These are phyloP conservation scores for Phytophthora niederhauseri DNA, from an alignment of 352 stramenopile species.

Conservation along the genomic window DNA sequence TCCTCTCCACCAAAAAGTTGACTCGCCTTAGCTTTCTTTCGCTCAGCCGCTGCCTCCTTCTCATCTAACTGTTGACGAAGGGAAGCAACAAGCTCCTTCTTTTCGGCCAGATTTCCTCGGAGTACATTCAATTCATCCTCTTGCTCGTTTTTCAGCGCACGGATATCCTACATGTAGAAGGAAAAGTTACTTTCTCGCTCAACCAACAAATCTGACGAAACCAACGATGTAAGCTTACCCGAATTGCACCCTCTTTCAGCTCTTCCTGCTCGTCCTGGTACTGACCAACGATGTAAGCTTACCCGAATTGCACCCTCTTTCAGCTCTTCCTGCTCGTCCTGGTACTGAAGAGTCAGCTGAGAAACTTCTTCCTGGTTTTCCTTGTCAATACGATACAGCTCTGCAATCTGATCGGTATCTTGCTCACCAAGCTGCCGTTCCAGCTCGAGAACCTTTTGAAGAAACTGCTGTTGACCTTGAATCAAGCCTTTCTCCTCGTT, in stretches of 20 bases:
- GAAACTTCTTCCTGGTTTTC: conserved; percentile 52
- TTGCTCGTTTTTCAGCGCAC: conserved; percentile 59
- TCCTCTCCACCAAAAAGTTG: conserved; percentile 58
- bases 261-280: conserved; percentile 65
- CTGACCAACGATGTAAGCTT: conserved; percentile 26
- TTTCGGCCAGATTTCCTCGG: conserved; percentile 57
- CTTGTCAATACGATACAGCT: conserved; percentile 68
- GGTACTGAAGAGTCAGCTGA: conserved; percentile 44
- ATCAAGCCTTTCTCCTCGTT: conserved; percentile 73
- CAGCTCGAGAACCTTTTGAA: conserved; percentile 70
- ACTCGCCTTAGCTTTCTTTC: conserved; percentile 44
- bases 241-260: conserved; percentile 63
- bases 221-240: conserved; percentile 33
- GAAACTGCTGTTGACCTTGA: conserved; percentile 59
- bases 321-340: conserved; percentile 67
- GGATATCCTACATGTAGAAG: conserved; percentile 56
- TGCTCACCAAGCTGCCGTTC: conserved; percentile 68
- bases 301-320: conserved; percentile 67
- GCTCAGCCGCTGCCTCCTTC: conserved; percentile 47
- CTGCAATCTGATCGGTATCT: conserved; percentile 68
- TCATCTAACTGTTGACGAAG: conserved; percentile 63
- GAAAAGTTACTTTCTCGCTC: not conserved
- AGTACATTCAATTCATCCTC: conserved; percentile 57
- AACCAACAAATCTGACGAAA: not conserved
- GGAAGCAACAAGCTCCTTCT: conserved; percentile 47